Base-by-base conservation (phyloP, 225 moss, liverwort and hornwort species). In the Neckera pumila region DNA sequence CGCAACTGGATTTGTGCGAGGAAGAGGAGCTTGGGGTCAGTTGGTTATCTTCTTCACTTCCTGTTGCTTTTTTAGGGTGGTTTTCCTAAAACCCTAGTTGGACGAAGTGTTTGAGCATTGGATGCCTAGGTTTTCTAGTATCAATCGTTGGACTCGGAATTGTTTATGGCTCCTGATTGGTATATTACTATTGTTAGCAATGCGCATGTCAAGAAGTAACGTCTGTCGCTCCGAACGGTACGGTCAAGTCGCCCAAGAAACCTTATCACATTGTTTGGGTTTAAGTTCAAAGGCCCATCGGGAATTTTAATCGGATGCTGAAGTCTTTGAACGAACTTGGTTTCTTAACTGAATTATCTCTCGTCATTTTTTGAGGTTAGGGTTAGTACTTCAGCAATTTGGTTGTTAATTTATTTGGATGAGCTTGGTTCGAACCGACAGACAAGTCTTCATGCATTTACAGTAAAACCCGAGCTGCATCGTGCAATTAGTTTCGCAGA, bases 11-110 rank as follows among this genome's bases (percentile, higher is more conserved):
- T 90, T 95, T 98, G 69, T 98, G 98, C 91, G 98, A 98, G 93
- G 98, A 98, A 93, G 98, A 98, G 74, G 98, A 98, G 94, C 93
- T 98, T 80, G 95, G 96, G 97, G 97, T 97, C 62, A 95, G 97
- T 93, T 65, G 18, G 34, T 80, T 75, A 42, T 62, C 60, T 79
- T 43, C 57, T 69, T 83, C n/a, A 69, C 38, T 92, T 22, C 36
- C 33, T 90, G 64, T 65, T 89, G 67, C 42, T 81, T 56, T 91
- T 74, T 73, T 34, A 57, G 63, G 57, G 56, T 30, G 67, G 74
- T 86, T 86, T 67, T 66, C 38, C 80, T 91, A 89, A 53, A 89
- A 91, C 89, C 91, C 89, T 91, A 89, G 89, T 59, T 86, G 84
- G 71, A 62, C 36, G 74, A 75, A 74, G 21, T 62, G 28, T 73